Base-by-base conservation (phyloP, 129 eudicot genomes). In the Rutidosis leptorrhynchoides region DNA sequence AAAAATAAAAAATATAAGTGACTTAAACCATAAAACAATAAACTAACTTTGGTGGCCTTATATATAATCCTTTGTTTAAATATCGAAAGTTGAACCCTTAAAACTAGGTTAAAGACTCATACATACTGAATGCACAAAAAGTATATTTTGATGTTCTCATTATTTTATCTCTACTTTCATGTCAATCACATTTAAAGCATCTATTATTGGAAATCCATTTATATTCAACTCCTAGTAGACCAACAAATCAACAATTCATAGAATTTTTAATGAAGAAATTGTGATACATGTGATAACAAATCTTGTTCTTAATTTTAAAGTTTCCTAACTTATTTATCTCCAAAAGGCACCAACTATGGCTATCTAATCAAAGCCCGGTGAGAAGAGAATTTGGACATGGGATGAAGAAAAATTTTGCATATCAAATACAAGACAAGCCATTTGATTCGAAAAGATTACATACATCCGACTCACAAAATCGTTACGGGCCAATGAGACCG, bases 321-420 rank as follows among this genome's bases (percentile, higher is more conserved):
- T 26, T 53, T 58, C 54, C 40, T 66, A n/a, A 58, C 32, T 29
- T 57, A 35, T 59, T 33, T 53, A 29, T 65, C 43, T 59, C 42
- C 6, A 70, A 58, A 40, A 80, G 92, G 78, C 73, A 71, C 69
- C 83, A 82, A 40, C 48, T 62, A 14, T 76, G 78, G 83, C 67
- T 65, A n/a, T 74, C 71, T 21, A 72, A 64, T 58, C 77, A 71
- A 48, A 71, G 60, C 62, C 58, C 74, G 3, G 0, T 45, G 52
- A 64, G 61, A 62, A 57, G 17, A 58, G 77, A 64, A 15, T 54
- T 64, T 52, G 82, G 55, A 65, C 53, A 58, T 23, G 82, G 54
- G 25, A 30, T 72, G 73, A 69, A 59, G 55, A 79, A 58, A 65
- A 52, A 75, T 49, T 21, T 69, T 19, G 27, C 71, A 72, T 58